Percentiles rank a stretch among this genome's conserved stretches.
Conservation (phyloP, 345 rosid genomes). For the Salix exigua region DNA sequence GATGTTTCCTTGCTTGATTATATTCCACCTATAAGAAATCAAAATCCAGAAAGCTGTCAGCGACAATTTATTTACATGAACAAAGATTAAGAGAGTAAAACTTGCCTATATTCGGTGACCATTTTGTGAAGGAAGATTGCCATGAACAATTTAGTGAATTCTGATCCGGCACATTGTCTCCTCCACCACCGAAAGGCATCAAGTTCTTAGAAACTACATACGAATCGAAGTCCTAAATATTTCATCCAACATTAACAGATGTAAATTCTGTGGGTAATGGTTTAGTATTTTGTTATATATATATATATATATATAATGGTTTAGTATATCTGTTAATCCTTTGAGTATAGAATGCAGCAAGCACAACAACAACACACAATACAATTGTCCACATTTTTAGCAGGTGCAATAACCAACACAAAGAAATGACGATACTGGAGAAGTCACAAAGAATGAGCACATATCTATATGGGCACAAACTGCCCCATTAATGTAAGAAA, state of each 20-base stretch:
- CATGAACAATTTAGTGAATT: constrained; percentile 12
- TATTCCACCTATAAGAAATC: constrained; percentile 16
- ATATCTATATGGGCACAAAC: neutral
- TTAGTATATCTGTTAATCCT: neutral
- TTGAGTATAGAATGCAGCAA: neutral
- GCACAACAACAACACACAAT: neutral
- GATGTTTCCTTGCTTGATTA: constrained; percentile 17
- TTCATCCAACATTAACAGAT: too few species aligned
- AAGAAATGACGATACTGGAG: neutral
- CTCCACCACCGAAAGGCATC: too few species aligned
- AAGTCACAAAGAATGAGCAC: neutral
- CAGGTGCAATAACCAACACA: neutral
- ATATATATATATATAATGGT: too few species aligned
- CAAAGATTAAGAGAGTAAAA: neutral
- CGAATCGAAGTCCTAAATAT: too few species aligned
- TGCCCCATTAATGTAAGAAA: neutral
- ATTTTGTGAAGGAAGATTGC: constrained; percentile 26
- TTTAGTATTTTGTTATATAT: too few species aligned
- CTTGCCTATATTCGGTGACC: constrained; percentile 26
- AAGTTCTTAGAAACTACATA: too few species aligned
- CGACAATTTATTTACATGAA: too few species aligned
- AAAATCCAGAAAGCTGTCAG: neutral
- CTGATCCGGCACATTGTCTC: constrained; percentile 32
- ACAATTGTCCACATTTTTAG: neutral
- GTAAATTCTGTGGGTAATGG: too few species aligned